Evolutionary conservation across 1,139 yeast species (phyloP), one percentile per base, ranked within the genome.

Genomic region (Debaryomyces nepalensis): DNA sequence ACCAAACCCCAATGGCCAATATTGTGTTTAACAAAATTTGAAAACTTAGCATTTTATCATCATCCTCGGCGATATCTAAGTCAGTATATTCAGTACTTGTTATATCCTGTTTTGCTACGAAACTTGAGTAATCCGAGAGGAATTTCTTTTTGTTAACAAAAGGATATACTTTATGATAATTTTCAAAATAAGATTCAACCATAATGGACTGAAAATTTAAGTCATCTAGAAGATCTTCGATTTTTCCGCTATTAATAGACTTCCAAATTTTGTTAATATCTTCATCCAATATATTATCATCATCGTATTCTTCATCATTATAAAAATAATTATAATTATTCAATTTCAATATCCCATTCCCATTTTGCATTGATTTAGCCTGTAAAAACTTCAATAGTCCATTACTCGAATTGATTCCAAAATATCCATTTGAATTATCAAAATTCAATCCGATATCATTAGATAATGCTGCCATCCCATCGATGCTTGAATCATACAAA

Each of bases 371-470:
- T 14, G 53, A 48, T 31, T 56, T 56, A 5, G 54, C 33, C 27
- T 53, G 59, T 11, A 56, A 37, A 36, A 55, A 55, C 47, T 66
- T 57, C 36, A 68, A 49, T 30, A 68, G 57, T 9, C 76, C 78
- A 3, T 83, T 74, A 45, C 80, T 70, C 4, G 87, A 80, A 3
- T 82, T 84, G n/a, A 75, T 74, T 1, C 87, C 87, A 50, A 78
- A 77, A 54, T 79, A 81, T 1, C 87, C 87, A 20, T 75, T 73
- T 31, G 76, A 70, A 9, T 75, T 74, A 42, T 77, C 73, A 18
- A 76, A 51, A 10, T 48, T 45, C 30, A 57, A 45, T 3, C 60
- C 59, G 4, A 56, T 53, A 33, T 55, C 58, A 34, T 55, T 55
- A 3, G 62, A 55, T 14, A 60, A 51, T 0, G 81, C 81, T 0